Evolutionary conservation across 1,139 yeast species (phyloP).

Genomic region (Yamadazyma diospyri): DNA sequence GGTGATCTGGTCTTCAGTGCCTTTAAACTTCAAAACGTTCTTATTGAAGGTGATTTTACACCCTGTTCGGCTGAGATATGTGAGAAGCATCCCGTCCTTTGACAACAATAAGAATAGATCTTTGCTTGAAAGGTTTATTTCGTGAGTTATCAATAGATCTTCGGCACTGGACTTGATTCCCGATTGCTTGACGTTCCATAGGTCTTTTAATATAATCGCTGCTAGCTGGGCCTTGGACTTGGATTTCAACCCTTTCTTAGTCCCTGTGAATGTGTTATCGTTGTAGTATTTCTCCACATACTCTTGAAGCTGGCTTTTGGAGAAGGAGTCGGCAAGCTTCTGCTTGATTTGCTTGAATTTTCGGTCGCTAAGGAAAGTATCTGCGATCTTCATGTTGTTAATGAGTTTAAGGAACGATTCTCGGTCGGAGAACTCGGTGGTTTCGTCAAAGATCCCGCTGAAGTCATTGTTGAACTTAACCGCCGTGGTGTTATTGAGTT

Average conservation of each 20-base stretch:
- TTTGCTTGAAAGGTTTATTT: conserved; percentile 34
- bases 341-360: conserved; percentile 6
- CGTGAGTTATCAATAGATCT: conserved; percentile 37
- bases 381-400: conserved; percentile 8
- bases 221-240: conserved; percentile 16
- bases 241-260: conserved; percentile 10
- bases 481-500: not conserved
- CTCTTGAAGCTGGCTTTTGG: conserved; percentile 19
- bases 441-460: conserved; percentile 1
- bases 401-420: conserved; percentile 10
- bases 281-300: conserved; percentile 16
- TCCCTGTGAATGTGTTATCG: conserved; percentile 8
- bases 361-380: conserved; percentile 9
- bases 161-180: conserved; percentile 29
- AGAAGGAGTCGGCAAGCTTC: conserved; percentile 17
- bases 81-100: conserved; percentile 43
- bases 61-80: conserved; percentile 53
- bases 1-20: conserved; percentile 31
- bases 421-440: not conserved
- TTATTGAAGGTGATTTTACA: conserved; percentile 43
- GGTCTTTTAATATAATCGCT: conserved; percentile 25
- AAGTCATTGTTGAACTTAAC: not conserved
- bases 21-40: conserved; percentile 21
- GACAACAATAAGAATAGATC: conserved; percentile 51
- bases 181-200: conserved; percentile 38